These are phyloP conservation scores for Phoma sp. DNA, from an alignment of 2,329 filamentous ascomycete genomes.

Conservation along the genomic window DNA sequence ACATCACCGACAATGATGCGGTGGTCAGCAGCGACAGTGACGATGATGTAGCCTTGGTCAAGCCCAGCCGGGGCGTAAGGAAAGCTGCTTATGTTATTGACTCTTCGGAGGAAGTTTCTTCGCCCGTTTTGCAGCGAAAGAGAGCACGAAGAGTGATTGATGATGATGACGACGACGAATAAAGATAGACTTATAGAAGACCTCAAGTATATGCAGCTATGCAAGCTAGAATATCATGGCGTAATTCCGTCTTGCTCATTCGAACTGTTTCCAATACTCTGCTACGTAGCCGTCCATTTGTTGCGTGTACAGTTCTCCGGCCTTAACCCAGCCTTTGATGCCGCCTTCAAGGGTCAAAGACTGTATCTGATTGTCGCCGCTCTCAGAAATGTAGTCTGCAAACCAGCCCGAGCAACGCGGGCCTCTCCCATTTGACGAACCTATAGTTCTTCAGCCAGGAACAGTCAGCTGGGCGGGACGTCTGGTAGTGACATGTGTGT, in stretches of 20 bases:
- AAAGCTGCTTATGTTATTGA: conserved; percentile 28
- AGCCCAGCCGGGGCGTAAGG: conserved; percentile 16
- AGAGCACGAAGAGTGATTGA: conserved; percentile 38
- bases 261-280: conserved; percentile 51
- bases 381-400: conserved; percentile 43
- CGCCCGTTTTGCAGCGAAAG: conserved; percentile 29
- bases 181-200: not conserved
- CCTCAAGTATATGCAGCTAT: not conserved
- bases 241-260: conserved; percentile 2
- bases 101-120: conserved; percentile 30
- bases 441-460: conserved; percentile 30
- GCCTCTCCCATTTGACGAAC: conserved; percentile 43
- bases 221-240: not conserved
- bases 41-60: conserved; percentile 28
- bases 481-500: not conserved
- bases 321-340: conserved; percentile 55
- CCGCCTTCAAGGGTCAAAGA: conserved; percentile 52
- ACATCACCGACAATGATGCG: conserved; percentile 40
- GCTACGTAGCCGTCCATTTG: conserved; percentile 50
- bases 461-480: conserved; percentile 1
- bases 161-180: conserved; percentile 43
- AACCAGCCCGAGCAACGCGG: conserved; percentile 47
- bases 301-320: conserved; percentile 45
- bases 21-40: conserved; percentile 46
- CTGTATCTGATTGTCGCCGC: conserved; percentile 47